Evolutionary conservation across 345 rosid species (phyloP).

Genomic region (Heritiera littoralis): DNA sequence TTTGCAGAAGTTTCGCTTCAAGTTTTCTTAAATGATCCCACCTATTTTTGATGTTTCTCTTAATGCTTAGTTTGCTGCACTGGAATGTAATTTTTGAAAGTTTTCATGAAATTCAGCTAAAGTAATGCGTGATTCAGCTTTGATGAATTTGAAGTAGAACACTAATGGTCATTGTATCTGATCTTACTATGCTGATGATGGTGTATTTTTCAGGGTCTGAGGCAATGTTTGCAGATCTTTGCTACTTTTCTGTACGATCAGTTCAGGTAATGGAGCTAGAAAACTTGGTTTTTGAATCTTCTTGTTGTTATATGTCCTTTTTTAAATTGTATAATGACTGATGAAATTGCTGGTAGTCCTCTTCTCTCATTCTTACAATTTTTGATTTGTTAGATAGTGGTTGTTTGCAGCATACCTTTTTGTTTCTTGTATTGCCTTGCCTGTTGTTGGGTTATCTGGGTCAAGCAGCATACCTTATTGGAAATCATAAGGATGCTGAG

Average conservation of each 20-base stretch:
- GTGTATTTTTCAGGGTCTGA: constrained; percentile 73
- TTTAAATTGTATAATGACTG: not conserved
- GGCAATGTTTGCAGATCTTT: constrained; percentile 99
- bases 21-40: not conserved
- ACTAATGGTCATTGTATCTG: constrained; percentile 6
- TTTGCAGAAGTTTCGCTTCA: not conserved
- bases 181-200: constrained; percentile 27
- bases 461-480: constrained; percentile 59
- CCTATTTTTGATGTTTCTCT: not conserved
- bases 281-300: constrained; percentile 26
- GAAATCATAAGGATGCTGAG: constrained; percentile 52
- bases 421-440: constrained; percentile 93
- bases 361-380: constrained; percentile 15
- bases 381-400: constrained; percentile 42
- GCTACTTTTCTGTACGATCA: constrained; percentile 93
- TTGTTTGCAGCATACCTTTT: constrained; percentile 92
- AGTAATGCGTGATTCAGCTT: not conserved
- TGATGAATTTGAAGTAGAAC: not conserved
- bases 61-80: constrained; percentile 1
- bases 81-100: not conserved
- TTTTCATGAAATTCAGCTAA: not conserved
- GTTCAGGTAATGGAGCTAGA: constrained; percentile 70
- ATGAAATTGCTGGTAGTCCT: constrained; percentile 11
- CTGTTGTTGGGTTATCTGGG: constrained; percentile 96
- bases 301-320: not conserved